Evolutionary conservation across 2,329 filamentous ascomycete species (phyloP).

Genomic region (Pestalotiopsis sp.): DNA sequence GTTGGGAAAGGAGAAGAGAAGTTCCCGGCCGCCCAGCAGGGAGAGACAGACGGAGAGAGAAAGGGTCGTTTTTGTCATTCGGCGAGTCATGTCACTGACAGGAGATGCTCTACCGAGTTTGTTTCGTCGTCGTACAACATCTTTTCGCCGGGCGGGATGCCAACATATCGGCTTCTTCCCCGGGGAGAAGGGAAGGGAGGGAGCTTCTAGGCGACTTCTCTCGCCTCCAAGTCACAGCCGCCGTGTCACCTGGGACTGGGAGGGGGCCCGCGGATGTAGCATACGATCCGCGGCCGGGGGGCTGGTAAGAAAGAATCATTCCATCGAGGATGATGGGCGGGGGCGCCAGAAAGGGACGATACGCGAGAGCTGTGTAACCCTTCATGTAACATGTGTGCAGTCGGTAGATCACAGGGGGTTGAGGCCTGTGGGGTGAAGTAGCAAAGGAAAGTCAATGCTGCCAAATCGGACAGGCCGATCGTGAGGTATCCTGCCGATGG

Average conservation of each 20-base stretch:
- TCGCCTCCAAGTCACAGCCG: too few species aligned
- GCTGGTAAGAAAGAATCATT: too few species aligned
- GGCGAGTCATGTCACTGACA: too few species aligned
- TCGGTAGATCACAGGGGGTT: background rate
- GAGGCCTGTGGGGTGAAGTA: too few species aligned
- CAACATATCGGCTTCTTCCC: background rate
- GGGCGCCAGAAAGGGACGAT: background rate
- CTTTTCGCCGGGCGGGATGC: background rate
- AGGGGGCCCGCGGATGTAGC: too few species aligned
- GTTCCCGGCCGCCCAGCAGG: background rate
- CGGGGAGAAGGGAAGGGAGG: background rate
- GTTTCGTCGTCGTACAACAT: background rate
- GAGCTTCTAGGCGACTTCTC: background rate
- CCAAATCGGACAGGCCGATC: background rate
- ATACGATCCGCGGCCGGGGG: too few species aligned
- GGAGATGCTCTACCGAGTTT: too few species aligned
- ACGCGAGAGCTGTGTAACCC: background rate
- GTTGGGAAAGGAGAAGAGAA: background rate
- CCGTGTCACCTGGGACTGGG: too few species aligned
- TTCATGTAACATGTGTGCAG: background rate
- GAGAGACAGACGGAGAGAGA: background rate
- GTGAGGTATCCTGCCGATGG: background rate
- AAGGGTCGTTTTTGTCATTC: too few species aligned
- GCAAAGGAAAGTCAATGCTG: background rate
- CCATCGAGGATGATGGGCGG: background rate